Conservation (phyloP, 1,139 yeast species). For the Taiozyma onychis region DNA sequence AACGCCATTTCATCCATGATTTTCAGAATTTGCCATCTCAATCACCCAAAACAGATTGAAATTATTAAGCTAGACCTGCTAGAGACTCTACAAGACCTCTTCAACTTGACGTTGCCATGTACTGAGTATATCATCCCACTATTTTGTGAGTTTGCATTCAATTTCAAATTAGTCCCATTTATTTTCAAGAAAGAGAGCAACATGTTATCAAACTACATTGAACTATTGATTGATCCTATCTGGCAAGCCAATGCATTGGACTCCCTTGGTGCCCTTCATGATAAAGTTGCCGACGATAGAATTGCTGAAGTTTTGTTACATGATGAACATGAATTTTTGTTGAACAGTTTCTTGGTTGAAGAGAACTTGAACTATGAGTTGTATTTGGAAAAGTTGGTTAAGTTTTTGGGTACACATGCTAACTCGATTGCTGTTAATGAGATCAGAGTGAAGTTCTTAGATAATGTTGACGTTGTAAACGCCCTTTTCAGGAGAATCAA, state of each 20-base stretch:
- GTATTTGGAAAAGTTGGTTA: constrained; percentile 15
- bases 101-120: constrained; percentile 43
- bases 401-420: constrained; percentile 8
- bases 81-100: constrained; percentile 43
- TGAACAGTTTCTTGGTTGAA: constrained; percentile 11
- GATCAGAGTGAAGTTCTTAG: constrained; percentile 15
- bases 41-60: constrained; percentile 46
- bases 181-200: constrained; percentile 33
- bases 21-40: constrained; percentile 55
- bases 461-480: constrained; percentile 7
- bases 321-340: constrained; percentile 11
- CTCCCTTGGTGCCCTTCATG: constrained; percentile 32
- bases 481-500: constrained; percentile 9
- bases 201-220: constrained; percentile 42
- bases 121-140: constrained; percentile 60
- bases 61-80: constrained; percentile 50
- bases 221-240: constrained; percentile 50
- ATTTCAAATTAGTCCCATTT: constrained; percentile 38
- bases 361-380: constrained; percentile 17
- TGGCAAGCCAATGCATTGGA: constrained; percentile 72
- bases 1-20: constrained; percentile 40
- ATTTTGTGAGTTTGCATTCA: constrained; percentile 53
- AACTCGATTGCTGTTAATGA: constrained; percentile 16
- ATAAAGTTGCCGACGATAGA: constrained; percentile 10
- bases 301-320: constrained; percentile 10